phyloP scores from a whole-genome alignment of 352 stramenopile genomes.

The Blastocystis hominis region DNA sequence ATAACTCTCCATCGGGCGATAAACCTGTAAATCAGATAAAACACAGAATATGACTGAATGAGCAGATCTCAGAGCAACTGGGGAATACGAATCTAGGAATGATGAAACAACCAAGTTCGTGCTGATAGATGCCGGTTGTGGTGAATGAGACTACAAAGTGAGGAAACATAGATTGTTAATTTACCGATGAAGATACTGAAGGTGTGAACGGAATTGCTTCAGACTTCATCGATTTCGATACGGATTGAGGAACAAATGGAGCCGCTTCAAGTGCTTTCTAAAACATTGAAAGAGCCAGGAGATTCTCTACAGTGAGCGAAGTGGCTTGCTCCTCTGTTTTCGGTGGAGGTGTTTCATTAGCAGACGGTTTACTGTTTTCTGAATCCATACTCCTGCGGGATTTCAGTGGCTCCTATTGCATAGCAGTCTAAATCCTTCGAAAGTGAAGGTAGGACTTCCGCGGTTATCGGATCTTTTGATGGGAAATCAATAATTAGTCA shows the following conservation, averaged over 20 bases:
- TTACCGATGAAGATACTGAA: background rate
- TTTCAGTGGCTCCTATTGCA: background rate
- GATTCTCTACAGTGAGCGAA: background rate
- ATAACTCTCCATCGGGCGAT: background rate
- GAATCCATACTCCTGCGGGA: background rate
- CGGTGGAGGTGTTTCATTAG: background rate
- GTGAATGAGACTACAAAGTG: background rate
- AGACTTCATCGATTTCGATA: background rate
- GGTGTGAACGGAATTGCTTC: slow-evolving; percentile 23
- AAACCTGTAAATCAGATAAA: background rate
- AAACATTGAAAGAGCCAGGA: background rate
- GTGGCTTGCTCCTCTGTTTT: background rate
- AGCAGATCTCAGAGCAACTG: background rate
- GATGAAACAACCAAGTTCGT: background rate
- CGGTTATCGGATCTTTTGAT: background rate
- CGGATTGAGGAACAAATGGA: slow-evolving; percentile 6
- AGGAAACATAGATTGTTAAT: background rate
- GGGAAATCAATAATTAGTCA: background rate
- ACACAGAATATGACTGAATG: background rate
- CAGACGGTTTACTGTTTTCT: background rate
- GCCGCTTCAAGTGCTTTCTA: background rate
- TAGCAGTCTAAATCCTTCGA: background rate
- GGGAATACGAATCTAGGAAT: background rate
- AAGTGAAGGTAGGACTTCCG: background rate
- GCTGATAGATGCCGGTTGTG: background rate